Evolutionary conservation across 495 filamentous ascomycete species (phyloP).

Genomic region (Aspergillus coremiiformis): DNA sequence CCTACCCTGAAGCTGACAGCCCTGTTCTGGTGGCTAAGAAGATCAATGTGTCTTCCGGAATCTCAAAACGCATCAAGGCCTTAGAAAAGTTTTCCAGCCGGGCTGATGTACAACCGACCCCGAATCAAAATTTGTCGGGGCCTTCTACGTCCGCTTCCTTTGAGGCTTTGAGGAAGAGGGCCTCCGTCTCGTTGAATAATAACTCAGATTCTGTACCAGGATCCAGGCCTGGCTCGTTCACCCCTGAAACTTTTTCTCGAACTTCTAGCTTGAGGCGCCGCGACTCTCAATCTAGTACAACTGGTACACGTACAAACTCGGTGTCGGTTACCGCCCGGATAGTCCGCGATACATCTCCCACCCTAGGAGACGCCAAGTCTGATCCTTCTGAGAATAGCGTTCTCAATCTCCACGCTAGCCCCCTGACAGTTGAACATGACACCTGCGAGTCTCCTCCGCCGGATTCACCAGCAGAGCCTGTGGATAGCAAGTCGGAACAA

Average conservation of each 20-base stretch:
- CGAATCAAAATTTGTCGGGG: constrained; percentile 14
- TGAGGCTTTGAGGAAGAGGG: constrained; percentile 35
- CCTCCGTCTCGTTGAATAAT: constrained; percentile 19
- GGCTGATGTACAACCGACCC: constrained; percentile 31
- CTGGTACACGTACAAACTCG: constrained; percentile 40
- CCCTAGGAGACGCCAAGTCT: constrained; percentile 24
- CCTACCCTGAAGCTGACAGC: constrained; percentile 23
- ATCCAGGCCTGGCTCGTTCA: constrained; percentile 14
- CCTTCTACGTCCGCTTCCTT: constrained; percentile 34
- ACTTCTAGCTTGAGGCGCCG: constrained; percentile 28
- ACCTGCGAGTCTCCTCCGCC: constrained; percentile 27
- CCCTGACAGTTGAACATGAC: constrained; percentile 63
- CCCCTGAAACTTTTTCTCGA: constrained; percentile 22
- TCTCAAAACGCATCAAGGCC: constrained; percentile 84
- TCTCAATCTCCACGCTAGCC: constrained; percentile 63
- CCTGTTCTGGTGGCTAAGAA: constrained; percentile 56
- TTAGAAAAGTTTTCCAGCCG: constrained; percentile 63
- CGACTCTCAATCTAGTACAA: constrained; percentile 22
- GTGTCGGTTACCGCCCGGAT: constrained; percentile 78
- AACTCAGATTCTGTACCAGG: constrained; percentile 10
- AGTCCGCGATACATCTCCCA: constrained; percentile 47
- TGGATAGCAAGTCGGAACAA: constrained; percentile 14
- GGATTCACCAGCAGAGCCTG: constrained; percentile 9
- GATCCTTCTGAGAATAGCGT: constrained; percentile 41
- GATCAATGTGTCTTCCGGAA: constrained; percentile 76